phyloP scores from a whole-genome alignment of 768 basidiomycete species.

The Rhodotorula diobovata region DNA sequence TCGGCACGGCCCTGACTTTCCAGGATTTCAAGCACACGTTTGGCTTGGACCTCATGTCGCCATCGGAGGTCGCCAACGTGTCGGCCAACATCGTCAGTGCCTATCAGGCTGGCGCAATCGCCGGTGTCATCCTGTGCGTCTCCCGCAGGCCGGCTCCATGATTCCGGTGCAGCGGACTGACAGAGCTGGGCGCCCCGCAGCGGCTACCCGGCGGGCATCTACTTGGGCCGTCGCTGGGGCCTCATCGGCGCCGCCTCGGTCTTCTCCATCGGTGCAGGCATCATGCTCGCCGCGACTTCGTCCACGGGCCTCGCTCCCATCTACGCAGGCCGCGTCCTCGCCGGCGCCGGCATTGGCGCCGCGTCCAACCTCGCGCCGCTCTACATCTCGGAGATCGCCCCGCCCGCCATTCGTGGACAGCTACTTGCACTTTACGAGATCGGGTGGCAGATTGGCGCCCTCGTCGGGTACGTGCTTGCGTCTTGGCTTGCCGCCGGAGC shows the following conservation, averaged over 20 bases:
- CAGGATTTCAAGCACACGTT: slow-evolving; percentile 53
- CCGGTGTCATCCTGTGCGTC: slow-evolving; percentile 55
- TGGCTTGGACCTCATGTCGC: slow-evolving; percentile 47
- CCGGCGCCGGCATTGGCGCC: slow-evolving; percentile 49
- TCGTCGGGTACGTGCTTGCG: no score
- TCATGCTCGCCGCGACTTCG: slow-evolving; percentile 37
- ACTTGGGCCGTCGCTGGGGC: slow-evolving; percentile 55
- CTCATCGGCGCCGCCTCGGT: slow-evolving; percentile 53
- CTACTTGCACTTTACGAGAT: slow-evolving; percentile 55
- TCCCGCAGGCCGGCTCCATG: no score
- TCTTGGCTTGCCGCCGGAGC: no score
- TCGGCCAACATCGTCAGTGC: slow-evolving; percentile 54
- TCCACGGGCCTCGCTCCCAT: slow-evolving; percentile 44
- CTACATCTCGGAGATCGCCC: slow-evolving; percentile 54
- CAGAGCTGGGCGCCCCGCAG: no score
- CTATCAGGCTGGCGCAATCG: slow-evolving; percentile 66
- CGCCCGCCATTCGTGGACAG: slow-evolving; percentile 48
- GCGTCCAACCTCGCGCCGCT: slow-evolving; percentile 48
- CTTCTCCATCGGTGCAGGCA: slow-evolving; percentile 61
- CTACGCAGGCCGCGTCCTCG: slow-evolving; percentile 53
- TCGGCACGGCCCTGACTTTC: slow-evolving; percentile 47
- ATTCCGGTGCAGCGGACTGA: no score
- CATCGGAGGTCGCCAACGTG: slow-evolving; percentile 47
- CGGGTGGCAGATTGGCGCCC: slow-evolving; percentile 49
- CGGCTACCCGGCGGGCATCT: slow-evolving; percentile 57